phyloP scores from a whole-genome alignment of 352 stramenopile genomes.

The Pythium dissotocum region DNA sequence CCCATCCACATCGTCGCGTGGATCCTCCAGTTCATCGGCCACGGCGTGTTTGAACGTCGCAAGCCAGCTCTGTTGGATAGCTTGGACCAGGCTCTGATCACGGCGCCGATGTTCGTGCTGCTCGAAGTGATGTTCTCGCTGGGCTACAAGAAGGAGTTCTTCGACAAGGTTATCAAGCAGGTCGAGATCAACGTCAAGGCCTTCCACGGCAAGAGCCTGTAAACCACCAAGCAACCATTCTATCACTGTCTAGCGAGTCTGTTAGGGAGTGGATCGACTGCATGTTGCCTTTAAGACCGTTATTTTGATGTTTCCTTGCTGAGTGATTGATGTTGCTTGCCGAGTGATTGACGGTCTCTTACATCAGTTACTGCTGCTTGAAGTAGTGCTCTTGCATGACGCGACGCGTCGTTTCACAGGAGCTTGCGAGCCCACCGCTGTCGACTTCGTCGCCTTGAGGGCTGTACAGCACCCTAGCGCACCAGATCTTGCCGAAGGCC shows the following conservation, averaged over 20 bases:
- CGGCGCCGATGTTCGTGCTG: conserved; percentile 63
- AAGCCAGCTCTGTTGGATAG: conserved; percentile 63
- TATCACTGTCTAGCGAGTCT: too few relatives aligned
- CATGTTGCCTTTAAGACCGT: not conserved
- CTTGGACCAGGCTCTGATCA: conserved; percentile 51
- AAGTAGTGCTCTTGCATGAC: too few relatives aligned
- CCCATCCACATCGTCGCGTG: conserved; percentile 41
- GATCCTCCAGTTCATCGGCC: conserved; percentile 63
- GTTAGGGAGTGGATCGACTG: too few relatives aligned
- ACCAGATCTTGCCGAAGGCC: too few relatives aligned
- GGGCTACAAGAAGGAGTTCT: conserved; percentile 45
- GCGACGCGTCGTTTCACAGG: too few relatives aligned
- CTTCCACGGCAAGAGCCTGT: conserved; percentile 37
- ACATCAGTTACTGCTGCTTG: too few relatives aligned
- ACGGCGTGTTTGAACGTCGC: conserved; percentile 57
- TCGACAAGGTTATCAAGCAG: conserved; percentile 37
- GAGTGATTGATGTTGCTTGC: too few relatives aligned
- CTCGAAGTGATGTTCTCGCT: conserved; percentile 51
- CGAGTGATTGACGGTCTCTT: too few relatives aligned
- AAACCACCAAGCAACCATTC: not conserved
- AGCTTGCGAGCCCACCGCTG: too few relatives aligned
- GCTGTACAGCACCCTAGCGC: too few relatives aligned
- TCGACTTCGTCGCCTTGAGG: too few relatives aligned
- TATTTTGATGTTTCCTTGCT: not conserved
- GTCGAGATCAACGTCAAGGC: conserved; percentile 45